Evolutionary conservation across 371 early-diverging fungal genomes (phyloP).

Genomic region (Apophysomyces variabilis): DNA sequence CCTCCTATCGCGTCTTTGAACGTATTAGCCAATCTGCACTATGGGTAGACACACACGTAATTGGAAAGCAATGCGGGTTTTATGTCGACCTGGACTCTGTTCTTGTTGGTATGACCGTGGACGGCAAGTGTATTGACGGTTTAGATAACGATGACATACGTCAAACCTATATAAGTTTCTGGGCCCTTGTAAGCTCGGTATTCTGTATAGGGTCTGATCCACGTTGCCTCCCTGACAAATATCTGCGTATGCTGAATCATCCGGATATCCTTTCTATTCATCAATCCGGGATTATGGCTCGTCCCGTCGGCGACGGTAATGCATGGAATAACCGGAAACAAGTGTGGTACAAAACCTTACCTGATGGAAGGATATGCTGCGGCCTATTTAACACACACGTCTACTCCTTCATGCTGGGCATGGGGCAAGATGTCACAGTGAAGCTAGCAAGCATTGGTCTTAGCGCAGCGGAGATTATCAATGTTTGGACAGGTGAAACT

Average conservation of each 20-base stretch:
- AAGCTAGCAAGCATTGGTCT: slow-evolving; percentile 20
- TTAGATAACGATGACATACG: slow-evolving; percentile 37
- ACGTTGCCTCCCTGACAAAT: slow-evolving; percentile 36
- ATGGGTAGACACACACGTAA: slow-evolving; percentile 25
- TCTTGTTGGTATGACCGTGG: slow-evolving; percentile 37
- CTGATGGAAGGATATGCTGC: slow-evolving; percentile 27
- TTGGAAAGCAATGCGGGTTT: slow-evolving; percentile 29
- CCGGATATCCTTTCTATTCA: slow-evolving; percentile 34
- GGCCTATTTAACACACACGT: slow-evolving; percentile 39
- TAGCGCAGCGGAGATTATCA: slow-evolving; percentile 16
- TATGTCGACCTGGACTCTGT: slow-evolving; percentile 40
- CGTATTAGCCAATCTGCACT: slow-evolving; percentile 27
- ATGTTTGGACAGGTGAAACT: slow-evolving; percentile 32
- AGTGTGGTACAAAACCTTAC: slow-evolving; percentile 37
- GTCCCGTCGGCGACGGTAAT: slow-evolving; percentile 26
- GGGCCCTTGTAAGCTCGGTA: slow-evolving; percentile 41
- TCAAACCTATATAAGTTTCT: slow-evolving; percentile 36
- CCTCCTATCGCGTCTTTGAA: slow-evolving; percentile 33
- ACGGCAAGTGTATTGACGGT: slow-evolving; percentile 39
- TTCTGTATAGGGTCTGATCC: slow-evolving; percentile 45
- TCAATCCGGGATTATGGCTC: slow-evolving; percentile 33
- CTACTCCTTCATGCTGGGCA: slow-evolving; percentile 28
- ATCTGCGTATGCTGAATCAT: slow-evolving; percentile 32
- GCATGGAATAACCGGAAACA: slow-evolving; percentile 32
- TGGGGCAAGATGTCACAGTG: slow-evolving; percentile 21